These are phyloP conservation scores for Hypoxylon sp. DNA, from an alignment of 2,329 filamentous ascomycete species.

Conservation along the genomic window DNA sequence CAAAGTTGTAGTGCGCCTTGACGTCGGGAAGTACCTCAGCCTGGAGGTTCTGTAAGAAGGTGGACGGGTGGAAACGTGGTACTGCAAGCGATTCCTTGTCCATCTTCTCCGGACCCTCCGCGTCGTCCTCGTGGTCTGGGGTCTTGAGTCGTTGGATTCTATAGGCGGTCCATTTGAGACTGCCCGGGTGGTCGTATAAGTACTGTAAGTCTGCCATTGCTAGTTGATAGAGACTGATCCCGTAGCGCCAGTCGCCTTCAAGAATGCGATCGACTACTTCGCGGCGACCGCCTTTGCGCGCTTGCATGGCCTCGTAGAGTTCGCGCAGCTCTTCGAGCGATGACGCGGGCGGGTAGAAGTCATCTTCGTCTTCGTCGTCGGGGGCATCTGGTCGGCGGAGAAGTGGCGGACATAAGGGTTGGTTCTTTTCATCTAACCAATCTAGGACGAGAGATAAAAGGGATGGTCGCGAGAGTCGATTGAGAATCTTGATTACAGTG, in stretches of 20 bases:
- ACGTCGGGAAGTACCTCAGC: slow-evolving; percentile 80
- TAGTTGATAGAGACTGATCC: slow-evolving; percentile 74
- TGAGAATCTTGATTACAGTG: slow-evolving; percentile 74
- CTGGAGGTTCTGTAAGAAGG: slow-evolving; percentile 82
- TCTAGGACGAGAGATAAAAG: slow-evolving; percentile 79
- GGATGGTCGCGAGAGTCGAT: slow-evolving; percentile 77
- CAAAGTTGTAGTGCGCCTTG: slow-evolving; percentile 86
- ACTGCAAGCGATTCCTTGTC: slow-evolving; percentile 64
- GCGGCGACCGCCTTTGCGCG: slow-evolving; percentile 70
- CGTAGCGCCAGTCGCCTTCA: slow-evolving; percentile 77
- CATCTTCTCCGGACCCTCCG: slow-evolving; percentile 54
- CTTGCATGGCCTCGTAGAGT: slow-evolving; percentile 71
- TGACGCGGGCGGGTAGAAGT: slow-evolving; percentile 76
- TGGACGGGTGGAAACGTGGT: slow-evolving; percentile 83
- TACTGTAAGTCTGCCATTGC: slow-evolving; percentile 78
- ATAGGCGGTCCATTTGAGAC: slow-evolving; percentile 74
- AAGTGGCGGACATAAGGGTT: slow-evolving; percentile 70
- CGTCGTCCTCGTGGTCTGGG: slow-evolving; percentile 57
- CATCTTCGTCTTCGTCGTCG: slow-evolving; percentile 70
- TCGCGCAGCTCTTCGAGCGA: slow-evolving; percentile 76
- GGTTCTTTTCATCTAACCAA: slow-evolving; percentile 80
- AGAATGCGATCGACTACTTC: slow-evolving; percentile 74
- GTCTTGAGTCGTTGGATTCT: slow-evolving; percentile 67
- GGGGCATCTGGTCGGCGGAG: slow-evolving; percentile 64
- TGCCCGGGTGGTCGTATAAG: slow-evolving; percentile 73